Evolutionary conservation across 2,329 filamentous ascomycete species (phyloP), one percentile per base, ranked within the genome.

Genomic region (Epichloe glyceriae): DNA sequence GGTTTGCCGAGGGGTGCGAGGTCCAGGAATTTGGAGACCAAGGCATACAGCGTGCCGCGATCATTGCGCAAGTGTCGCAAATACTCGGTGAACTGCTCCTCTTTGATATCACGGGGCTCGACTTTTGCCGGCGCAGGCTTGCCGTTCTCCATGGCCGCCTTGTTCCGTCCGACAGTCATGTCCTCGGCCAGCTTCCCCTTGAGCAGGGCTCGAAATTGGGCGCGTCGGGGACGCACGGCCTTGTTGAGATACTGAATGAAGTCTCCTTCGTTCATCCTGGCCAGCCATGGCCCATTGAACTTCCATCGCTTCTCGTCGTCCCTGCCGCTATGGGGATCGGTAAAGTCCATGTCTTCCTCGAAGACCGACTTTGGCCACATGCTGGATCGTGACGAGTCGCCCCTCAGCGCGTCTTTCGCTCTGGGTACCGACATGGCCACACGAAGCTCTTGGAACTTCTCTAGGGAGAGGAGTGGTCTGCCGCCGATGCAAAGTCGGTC

Each of bases 371-470:
- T 72, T 44, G 61, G 64, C 52, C 64, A 64, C 4, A 61, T 52
- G 8, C 58, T 54, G 8, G 56, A 50, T 35, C 42, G 49, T 17
- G 56, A 45, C 4, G 57, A 37, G 26, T 48, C n/a, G 30, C 8
- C 17, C 4, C 14, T 51, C 45, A 52, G 22, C 52, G 55, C 47
- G 47, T 58, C 57, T 50, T 56, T 50, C 6, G 55, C 59, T 17
- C 59, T 58, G 0, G 76, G 76, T 1, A 80, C 72, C 17, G 82
- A 77, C 53, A 95, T 70, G 5, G 87, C 81, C 50, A 95, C 69
- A 52, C 80, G 76, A 64, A 96, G 74, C 65, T 95, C 87, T 64
- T 88, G 85, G 71, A 85, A 96, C 72, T 96, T 97, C 62, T 82
- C 74, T 51, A 94, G 72, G 7, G 88, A 89, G 58, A 88, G 71